A percentile compares a stretch with the other conserved stretches of the same genome.
Conservation (phyloP, 2,329 filamentous ascomycete genomes). For the Geosmithia putterillii region DNA sequence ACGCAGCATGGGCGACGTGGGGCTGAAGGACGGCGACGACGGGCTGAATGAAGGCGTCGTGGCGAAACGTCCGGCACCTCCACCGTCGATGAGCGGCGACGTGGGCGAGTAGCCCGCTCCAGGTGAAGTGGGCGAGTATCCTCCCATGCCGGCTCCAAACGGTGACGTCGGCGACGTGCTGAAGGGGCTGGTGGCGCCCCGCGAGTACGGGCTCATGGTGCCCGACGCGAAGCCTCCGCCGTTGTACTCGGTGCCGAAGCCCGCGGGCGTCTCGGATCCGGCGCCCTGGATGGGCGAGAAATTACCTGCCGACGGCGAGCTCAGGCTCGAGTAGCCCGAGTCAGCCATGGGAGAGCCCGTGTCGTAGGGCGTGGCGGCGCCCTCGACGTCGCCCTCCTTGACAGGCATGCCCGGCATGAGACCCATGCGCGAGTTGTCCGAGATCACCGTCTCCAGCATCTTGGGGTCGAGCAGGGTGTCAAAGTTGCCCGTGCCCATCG, state of each 20-base stretch:
- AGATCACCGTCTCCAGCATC: slow-evolving; percentile 91
- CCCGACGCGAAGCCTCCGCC: slow-evolving; percentile 34
- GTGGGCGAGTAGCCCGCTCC: slow-evolving; percentile 59
- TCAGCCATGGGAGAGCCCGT: slow-evolving; percentile 69
- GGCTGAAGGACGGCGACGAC: slow-evolving; percentile 51
- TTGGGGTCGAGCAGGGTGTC: slow-evolving; percentile 86
- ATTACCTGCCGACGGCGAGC: slow-evolving; percentile 47
- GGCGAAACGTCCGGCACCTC: slow-evolving; percentile 37
- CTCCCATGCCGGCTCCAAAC: slow-evolving; percentile 40
- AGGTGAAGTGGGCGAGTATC: slow-evolving; percentile 39
- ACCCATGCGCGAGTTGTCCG: slow-evolving; percentile 78
- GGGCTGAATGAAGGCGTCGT: slow-evolving; percentile 49
- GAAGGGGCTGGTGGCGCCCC: slow-evolving; percentile 61
- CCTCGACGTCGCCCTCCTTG: slow-evolving; percentile 64
- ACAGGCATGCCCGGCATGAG: slow-evolving; percentile 68
- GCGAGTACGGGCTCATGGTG: slow-evolving; percentile 52
- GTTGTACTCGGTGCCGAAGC: slow-evolving; percentile 51
- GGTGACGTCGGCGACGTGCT: slow-evolving; percentile 56
- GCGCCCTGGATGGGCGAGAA: slow-evolving; percentile 69
- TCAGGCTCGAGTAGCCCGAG: slow-evolving; percentile 51
- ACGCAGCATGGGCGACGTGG: slow-evolving; percentile 46
- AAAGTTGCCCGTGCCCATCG: slow-evolving; percentile 93
- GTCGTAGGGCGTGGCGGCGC: slow-evolving; percentile 91
- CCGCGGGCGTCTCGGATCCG: slow-evolving; percentile 58
- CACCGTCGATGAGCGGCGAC: slow-evolving; percentile 52